Evolutionary conservation across 2,329 filamentous ascomycete species (phyloP).

Genomic region (Tolypocladium paradoxum): DNA sequence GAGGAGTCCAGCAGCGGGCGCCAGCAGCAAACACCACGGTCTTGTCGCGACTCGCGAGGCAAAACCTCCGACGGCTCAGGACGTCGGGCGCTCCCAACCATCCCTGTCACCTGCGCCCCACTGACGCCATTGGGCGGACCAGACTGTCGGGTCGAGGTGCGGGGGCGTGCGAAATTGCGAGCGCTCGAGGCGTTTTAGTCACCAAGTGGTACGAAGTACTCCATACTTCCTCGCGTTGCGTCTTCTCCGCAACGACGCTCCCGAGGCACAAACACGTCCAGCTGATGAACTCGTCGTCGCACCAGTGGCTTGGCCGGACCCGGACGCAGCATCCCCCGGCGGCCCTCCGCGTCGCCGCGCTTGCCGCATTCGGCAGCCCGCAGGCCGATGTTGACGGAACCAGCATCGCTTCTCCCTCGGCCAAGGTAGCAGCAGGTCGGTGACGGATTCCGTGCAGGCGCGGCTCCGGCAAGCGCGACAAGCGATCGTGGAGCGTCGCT

Average conservation of each 20-base stretch:
- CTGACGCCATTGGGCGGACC: conserved; percentile 9
- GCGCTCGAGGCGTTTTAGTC: not conserved
- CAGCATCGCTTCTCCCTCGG: not conserved
- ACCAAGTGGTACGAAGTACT: no score
- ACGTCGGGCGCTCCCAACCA: not conserved
- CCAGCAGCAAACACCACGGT: not conserved
- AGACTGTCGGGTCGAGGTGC: conserved; percentile 10
- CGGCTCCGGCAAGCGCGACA: not conserved
- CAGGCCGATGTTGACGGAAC: not conserved
- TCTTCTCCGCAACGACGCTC: not conserved
- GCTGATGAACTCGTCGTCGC: not conserved
- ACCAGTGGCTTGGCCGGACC: not conserved
- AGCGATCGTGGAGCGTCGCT: not conserved
- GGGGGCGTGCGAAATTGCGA: conserved; percentile 2
- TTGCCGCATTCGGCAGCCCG: not conserved
- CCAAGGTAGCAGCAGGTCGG: not conserved
- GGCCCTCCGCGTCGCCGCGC: not conserved
- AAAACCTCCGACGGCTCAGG: not conserved
- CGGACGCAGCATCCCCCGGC: not conserved
- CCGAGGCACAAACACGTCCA: not conserved
- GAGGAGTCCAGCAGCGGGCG: not conserved
- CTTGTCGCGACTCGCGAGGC: not conserved
- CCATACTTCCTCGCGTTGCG: no score
- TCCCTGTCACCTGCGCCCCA: not conserved
- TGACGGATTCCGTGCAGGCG: not conserved